phyloP scores from a whole-genome alignment of 2,329 filamentous ascomycete genomes.

The Monilinia vaccinii-corymbosi region DNA sequence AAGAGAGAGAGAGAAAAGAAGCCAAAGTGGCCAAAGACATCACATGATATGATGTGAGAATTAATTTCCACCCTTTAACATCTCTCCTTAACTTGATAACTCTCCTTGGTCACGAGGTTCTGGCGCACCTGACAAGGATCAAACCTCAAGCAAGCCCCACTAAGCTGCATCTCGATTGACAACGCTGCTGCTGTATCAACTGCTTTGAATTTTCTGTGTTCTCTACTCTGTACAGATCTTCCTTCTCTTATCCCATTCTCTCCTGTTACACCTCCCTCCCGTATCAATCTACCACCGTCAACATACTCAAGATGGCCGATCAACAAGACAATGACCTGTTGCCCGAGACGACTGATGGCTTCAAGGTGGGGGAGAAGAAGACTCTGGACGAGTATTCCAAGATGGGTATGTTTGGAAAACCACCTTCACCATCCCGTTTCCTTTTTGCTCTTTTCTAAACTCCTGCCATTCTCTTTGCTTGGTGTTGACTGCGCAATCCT shows the following conservation, averaged over 20 bases:
- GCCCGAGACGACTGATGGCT: slow-evolving; percentile 84
- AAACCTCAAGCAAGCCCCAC: slow-evolving; percentile 4
- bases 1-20: too few relatives aligned
- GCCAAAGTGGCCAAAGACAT: too few relatives aligned
- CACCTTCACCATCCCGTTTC: not conserved
- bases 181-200: slow-evolving; percentile 12
- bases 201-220: slow-evolving; percentile 8
- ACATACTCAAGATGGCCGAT: slow-evolving; percentile 29
- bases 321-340: slow-evolving; percentile 62
- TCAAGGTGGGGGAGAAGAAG: slow-evolving; percentile 99
- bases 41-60: too few relatives aligned
- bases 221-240: not conserved
- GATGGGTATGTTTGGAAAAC: slow-evolving; percentile 57
- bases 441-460: not conserved
- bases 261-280: not conserved
- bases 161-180: slow-evolving; percentile 11
- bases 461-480: not conserved
- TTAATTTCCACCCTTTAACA: too few relatives aligned
- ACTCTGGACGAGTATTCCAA: slow-evolving; percentile 89
- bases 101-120: not conserved
- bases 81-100: too few relatives aligned
- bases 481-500: not conserved
- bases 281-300: not conserved
- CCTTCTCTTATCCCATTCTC: not conserved
- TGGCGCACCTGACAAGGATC: not conserved